Conservation (phyloP, 108 stramenopile genomes). For the Nitzschia sp. region DNA sequence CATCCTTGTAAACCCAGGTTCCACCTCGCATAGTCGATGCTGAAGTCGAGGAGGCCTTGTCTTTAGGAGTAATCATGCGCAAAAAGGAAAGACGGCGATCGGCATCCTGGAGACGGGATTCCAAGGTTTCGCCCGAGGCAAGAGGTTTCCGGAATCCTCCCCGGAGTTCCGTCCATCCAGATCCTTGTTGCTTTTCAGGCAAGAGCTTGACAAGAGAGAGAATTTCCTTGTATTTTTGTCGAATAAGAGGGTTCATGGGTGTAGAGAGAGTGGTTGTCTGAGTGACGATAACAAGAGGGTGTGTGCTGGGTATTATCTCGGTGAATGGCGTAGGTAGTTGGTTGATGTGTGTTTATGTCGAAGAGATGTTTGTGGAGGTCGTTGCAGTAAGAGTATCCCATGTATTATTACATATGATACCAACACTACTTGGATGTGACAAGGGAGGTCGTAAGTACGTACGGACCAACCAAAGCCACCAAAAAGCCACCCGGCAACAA, state of each 20-base stretch:
- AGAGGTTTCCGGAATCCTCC: constrained; percentile 50
- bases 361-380: no score
- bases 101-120: constrained; percentile 56
- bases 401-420: no score
- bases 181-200: constrained; percentile 46
- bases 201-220: constrained; percentile 50
- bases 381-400: no score
- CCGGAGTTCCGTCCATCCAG: constrained; percentile 51
- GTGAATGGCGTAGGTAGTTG: no score
- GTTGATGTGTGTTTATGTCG: no score
- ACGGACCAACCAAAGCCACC: no score
- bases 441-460: no score
- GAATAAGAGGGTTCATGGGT: background rate
- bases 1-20: constrained; percentile 52
- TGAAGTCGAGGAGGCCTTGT: background rate
- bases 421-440: no score
- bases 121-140: constrained; percentile 34
- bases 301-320: no score
- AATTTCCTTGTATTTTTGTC: constrained; percentile 53
- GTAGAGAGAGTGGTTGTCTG: background rate
- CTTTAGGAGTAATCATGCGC: constrained; percentile 72
- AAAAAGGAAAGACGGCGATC: constrained; percentile 67
- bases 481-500: no score
- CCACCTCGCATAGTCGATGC: constrained; percentile 19
- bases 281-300: no score